A percentile compares a stretch with the other conserved stretches of the same genome.
phyloP scores from a whole-genome alignment of 2,329 filamentous ascomycete genomes.

The Helotiales sp. region DNA sequence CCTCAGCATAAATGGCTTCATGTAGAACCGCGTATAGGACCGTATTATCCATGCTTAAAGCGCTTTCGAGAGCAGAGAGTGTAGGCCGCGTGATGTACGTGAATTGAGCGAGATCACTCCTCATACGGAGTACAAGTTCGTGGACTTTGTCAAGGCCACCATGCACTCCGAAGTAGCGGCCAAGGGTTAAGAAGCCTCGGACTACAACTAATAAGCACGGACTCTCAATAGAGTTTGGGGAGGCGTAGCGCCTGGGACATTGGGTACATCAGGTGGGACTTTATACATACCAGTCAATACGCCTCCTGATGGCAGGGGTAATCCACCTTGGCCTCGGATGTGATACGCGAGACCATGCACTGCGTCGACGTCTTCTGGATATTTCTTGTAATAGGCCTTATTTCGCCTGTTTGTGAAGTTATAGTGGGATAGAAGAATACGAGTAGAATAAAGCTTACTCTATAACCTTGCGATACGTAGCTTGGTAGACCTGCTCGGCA shows the following conservation, averaged over 20 bases:
- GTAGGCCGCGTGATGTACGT: conserved; percentile 74
- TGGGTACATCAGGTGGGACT: too few relatives aligned
- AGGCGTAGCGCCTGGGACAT: too few relatives aligned
- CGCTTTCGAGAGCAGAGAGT: conserved; percentile 66
- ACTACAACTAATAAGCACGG: too few relatives aligned
- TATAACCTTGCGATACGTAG: conserved; percentile 67
- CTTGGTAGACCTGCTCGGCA: conserved; percentile 73
- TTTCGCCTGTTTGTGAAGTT: conserved; percentile 54
- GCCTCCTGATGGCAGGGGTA: conserved; percentile 72
- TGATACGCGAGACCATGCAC: conserved; percentile 67
- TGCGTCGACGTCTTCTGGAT: conserved; percentile 71
- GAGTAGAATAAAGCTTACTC: too few relatives aligned
- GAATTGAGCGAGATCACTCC: conserved; percentile 72
- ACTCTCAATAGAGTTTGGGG: too few relatives aligned
- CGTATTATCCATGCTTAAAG: conserved; percentile 69
- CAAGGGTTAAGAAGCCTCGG: conserved; percentile 73
- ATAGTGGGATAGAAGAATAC: too few relatives aligned
- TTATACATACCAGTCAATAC: too few relatives aligned
- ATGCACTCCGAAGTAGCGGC: conserved; percentile 76
- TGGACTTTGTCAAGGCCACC: conserved; percentile 77
- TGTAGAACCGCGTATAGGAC: conserved; percentile 86
- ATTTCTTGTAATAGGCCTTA: conserved; percentile 75
- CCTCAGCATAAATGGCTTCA: conserved; percentile 82
- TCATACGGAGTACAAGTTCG: conserved; percentile 67
- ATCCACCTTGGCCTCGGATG: conserved; percentile 57